Evolutionary conservation across 305 asterid genomes (phyloP), one percentile per base, ranked within the genome.

Genomic region (Monarda citriodora): DNA sequence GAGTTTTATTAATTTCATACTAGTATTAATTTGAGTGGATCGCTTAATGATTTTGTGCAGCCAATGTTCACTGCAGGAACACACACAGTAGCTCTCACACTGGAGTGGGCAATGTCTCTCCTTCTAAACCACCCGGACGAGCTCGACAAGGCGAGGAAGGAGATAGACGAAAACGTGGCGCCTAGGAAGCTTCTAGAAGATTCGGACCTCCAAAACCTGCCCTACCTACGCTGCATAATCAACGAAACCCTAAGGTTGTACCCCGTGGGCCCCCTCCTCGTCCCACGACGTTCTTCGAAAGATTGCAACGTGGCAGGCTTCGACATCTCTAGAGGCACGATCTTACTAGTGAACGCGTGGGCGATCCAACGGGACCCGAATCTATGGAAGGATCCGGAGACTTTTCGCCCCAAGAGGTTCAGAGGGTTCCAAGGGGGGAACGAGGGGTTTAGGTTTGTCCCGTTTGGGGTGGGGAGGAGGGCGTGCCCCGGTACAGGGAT

Each of bases 51-150:
- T 38, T 6, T 51, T 17, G 18, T 69, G 65, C 36, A 79, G 79
- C 72, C 73, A 15, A 69, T 79, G 72, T 79, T 79, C 40, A 72
- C 68, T 10, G 76, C 84, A 16, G 84, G 81, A 26, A 72, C 80
- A 32, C 72, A 69, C 37, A 76, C 85, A 0, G 51, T 67, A 31
- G 74, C 75, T 2, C 68, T 71, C 2, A 76, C 85, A 3, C 51
- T 75, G 84, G 81, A 79, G 57, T 75, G 81, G 84, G 78, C 76
- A 46, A 74, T 74, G 83, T 61, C 80, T 1, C 80, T 78, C n/a
- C 74, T 78, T 3, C 70, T 75, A 11, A 74, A 79, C 20, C 76
- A 79, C 62, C 81, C 73, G 0, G 7, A 60, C 31, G 68, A 50
- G 69, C 61, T 79, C 17, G 26, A 32, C 9, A 75, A 69, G 67